Base-by-base conservation (phyloP, 257 asterid genomes). In the Salvia splendens region DNA sequence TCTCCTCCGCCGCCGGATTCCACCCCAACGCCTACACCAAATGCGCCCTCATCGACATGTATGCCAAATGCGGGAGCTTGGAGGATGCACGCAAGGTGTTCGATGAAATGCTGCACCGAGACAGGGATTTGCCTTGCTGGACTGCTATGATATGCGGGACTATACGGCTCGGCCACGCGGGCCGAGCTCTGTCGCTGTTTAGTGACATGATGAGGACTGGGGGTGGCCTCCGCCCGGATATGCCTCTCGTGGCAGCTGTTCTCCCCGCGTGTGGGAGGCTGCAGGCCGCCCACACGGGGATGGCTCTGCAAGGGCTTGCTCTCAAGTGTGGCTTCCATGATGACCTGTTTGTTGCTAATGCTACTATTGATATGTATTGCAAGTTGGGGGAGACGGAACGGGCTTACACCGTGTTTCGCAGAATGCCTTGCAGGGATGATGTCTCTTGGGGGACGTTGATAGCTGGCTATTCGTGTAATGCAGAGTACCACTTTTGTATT, bases 31-130 rank as follows among this genome's bases (percentile, higher is more conserved):
- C 5, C 49, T 68, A 71, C 76, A 75, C 80, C 2, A 71, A 79
- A 8, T 79, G 83, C 36, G 83, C 83, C 53, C 53, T 75, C 35
- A 63, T 79, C 6, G 78, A 79, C 68, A 75, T 79, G 83, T 75
- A 57, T 9, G 75, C 78, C 4, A 75, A 75, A 72, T 79, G 83
- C 28, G 80, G 80, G 35, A 75, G 80, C 76, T 72, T 67, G 78
- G 80, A 68, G 0, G 83, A 75, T 7, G 83, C 83, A 38, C 71
- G 65, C 30, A 20, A 0, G 8, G 73, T 79, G 5, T 79, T 79
- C 61, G 83, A 75, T 33, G 73, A 79, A 49, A 75, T 79, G 83
- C 61, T 76, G 52, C 72, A 32, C 3, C 16, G 16, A 35, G 78
- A 75, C 35, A 56, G 76, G 49, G 83, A 79, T 61, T 46, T 72